Evolutionary conservation across 2,329 filamentous ascomycete genomes (phyloP), one percentile per base, ranked within the genome.

Genomic region (Scleromitrula shiraiana): DNA sequence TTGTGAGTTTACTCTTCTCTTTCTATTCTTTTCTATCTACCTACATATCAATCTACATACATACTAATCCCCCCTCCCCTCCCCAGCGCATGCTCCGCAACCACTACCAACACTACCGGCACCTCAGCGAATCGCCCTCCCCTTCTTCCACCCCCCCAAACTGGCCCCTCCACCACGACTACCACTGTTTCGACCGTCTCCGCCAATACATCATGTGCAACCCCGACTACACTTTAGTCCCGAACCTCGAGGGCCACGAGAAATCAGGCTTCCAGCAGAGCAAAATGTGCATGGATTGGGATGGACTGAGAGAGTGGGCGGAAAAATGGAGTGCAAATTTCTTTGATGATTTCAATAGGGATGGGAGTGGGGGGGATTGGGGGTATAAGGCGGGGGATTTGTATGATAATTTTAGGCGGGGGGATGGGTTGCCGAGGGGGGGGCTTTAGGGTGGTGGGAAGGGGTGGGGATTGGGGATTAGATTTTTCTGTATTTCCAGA

Each of bases 201-300:
- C 46, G 50, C 10, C 46, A 49, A 40, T 42, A 44, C 22, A 35
- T 51, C 10, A 49, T 51, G 41, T 51, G 50, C 41, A 45, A 29
- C 19, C 46, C 50, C 1, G 45, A 49, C 32, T 44, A 50, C n/a
- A 46, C 42, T n/a, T 14, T 43, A 5, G 36, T 46, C 6, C 32
- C 41, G n/a, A 41, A 42, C 15, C 12, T 42, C n/a, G 29, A 24
- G 19, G 40, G 40, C 30, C 27, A 42, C 10, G 19, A 5, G 8
- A 33, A 33, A n/a, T 15, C 40, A 5, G 40, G 32, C 15, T 42
- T 12, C 5, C 19, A 7, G 10, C 27, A 42, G 15, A 33, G 32
- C 6, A 42, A 42, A 8, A 42, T 32, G 14, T 42, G 40, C 15
- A 9, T 30, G 10, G 40, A 42, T 24, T 42, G 40, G 40, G 40